Percentiles rank a stretch among this genome's conserved stretches.
These are phyloP conservation scores for Debaryomycetaceae sp. DNA, from an alignment of 1,139 yeast species.

Conservation along the genomic window DNA sequence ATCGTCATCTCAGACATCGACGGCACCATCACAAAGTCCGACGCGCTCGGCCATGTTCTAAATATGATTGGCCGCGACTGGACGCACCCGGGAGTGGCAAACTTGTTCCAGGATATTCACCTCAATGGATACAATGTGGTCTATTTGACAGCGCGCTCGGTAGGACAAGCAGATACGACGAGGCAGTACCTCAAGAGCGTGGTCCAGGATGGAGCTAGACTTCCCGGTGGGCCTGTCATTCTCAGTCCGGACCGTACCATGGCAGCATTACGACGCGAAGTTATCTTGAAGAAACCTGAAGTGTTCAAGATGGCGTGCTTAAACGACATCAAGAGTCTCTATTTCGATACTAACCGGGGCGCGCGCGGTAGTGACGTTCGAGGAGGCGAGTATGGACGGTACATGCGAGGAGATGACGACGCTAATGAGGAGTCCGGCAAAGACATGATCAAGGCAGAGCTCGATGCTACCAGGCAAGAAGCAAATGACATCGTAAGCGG, in stretches of 20 bases:
- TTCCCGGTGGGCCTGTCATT: slow-evolving; percentile 92
- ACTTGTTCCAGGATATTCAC: slow-evolving; percentile 72
- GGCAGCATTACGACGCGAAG: slow-evolving; percentile 88
- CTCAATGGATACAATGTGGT: slow-evolving; percentile 86
- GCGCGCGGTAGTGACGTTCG: slow-evolving; percentile 2
- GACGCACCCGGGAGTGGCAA: slow-evolving; percentile 97
- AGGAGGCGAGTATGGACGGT: slow-evolving; percentile 2
- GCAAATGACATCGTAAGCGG: background rate
- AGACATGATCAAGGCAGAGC: background rate
- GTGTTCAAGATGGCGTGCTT: slow-evolving; percentile 97
- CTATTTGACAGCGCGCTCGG: slow-evolving; percentile 90
- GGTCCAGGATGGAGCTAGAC: slow-evolving; percentile 57
- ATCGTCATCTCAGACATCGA: slow-evolving; percentile 96
- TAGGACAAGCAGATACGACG: slow-evolving; percentile 92
- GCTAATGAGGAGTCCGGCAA: background rate
- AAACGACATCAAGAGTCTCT: slow-evolving; percentile 67
- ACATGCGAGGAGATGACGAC: too few species aligned
- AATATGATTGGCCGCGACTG: slow-evolving; percentile 94
- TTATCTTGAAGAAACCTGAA: slow-evolving; percentile 89
- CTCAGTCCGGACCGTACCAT: slow-evolving; percentile 93
- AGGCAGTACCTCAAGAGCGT: slow-evolving; percentile 74
- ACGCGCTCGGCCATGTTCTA: slow-evolving; percentile 92
- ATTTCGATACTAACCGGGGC: slow-evolving; percentile 19
- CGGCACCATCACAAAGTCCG: slow-evolving; percentile 96
- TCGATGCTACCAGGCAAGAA: background rate